These are phyloP conservation scores for Truncatella angustata DNA, from an alignment of 2,329 filamentous ascomycete genomes.

Conservation along the genomic window DNA sequence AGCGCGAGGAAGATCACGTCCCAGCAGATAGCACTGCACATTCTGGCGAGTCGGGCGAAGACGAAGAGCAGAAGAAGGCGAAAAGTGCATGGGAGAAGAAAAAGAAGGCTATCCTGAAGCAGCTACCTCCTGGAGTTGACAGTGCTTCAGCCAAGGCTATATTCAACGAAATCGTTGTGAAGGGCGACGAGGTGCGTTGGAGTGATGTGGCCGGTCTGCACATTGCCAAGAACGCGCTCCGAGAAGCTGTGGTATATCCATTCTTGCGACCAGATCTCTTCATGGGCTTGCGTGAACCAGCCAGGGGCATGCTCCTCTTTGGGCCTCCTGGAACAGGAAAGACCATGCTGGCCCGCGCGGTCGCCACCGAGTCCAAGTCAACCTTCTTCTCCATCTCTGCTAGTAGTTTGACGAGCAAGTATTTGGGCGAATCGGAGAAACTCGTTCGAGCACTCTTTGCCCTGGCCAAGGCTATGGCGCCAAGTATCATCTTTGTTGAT, in stretches of 20 bases:
- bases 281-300: constrained; percentile 90
- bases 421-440: constrained; percentile 94
- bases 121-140: constrained; percentile 80
- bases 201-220: constrained; percentile 88
- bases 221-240: constrained; percentile 84
- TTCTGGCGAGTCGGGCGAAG: constrained; percentile 2
- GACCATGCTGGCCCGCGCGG: constrained; percentile 93
- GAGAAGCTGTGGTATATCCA: constrained; percentile 95
- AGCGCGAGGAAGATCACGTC: constrained; percentile 30
- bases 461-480: constrained; percentile 83
- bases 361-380: constrained; percentile 90
- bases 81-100: constrained; percentile 59
- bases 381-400: constrained; percentile 98
- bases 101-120: constrained; percentile 67
- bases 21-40: constrained; percentile 9
- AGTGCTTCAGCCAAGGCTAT: constrained; percentile 83
- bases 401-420: constrained; percentile 92
- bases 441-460: constrained; percentile 88
- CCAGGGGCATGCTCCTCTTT: constrained; percentile 92
- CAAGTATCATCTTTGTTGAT: constrained; percentile 97
- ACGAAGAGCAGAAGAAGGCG: constrained; percentile 30
- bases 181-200: constrained; percentile 95
- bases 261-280: constrained; percentile 94
- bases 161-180: constrained; percentile 90
- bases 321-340: constrained; percentile 98